phyloP scores from a whole-genome alignment of 192 early-diverging fungal species.

The Mortierella alpina region DNA sequence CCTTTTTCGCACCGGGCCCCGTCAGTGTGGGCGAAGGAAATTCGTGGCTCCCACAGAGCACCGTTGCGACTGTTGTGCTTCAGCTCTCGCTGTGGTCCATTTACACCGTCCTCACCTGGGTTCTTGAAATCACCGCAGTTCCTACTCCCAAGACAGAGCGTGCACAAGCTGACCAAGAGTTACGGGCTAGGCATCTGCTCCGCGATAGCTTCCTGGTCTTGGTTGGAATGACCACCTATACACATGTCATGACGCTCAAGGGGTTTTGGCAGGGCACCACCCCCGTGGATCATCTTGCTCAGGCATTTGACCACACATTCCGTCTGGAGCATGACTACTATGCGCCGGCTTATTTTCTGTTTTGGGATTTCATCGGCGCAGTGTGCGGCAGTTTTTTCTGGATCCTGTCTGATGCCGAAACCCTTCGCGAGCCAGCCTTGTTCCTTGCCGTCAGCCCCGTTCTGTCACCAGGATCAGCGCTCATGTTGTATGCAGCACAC shows the following conservation, averaged over 20 bases:
- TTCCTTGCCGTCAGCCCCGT: neutral
- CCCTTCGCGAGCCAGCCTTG: neutral
- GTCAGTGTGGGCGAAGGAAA: constrained; percentile 2
- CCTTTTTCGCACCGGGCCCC: neutral
- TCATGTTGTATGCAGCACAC: constrained; percentile 12
- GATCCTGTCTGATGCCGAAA: constrained; percentile 4
- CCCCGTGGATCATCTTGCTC: neutral
- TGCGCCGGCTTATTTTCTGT: constrained; percentile 11
- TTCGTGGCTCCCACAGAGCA: constrained; percentile 1
- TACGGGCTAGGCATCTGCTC: neutral
- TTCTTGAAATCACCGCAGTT: neutral
- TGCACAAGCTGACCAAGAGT: neutral
- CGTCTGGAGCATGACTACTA: constrained; percentile 6
- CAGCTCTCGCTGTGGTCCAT: constrained; percentile 5
- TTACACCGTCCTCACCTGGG: constrained; percentile 10
- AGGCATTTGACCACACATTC: constrained; percentile 4
- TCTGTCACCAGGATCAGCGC: constrained; percentile 6
- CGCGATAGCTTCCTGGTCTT: neutral
- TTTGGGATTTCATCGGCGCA: constrained; percentile 14
- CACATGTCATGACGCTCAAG: neutral
- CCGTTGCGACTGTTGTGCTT: neutral
- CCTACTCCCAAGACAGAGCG: neutral
- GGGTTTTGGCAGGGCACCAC: constrained; percentile 4
- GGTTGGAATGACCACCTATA: constrained; percentile 4
- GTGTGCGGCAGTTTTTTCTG: constrained; percentile 5